Percentiles rank a stretch among this genome's conserved stretches.
phyloP scores from a whole-genome alignment of 139 green algal species.

The Chlorella sp. region DNA sequence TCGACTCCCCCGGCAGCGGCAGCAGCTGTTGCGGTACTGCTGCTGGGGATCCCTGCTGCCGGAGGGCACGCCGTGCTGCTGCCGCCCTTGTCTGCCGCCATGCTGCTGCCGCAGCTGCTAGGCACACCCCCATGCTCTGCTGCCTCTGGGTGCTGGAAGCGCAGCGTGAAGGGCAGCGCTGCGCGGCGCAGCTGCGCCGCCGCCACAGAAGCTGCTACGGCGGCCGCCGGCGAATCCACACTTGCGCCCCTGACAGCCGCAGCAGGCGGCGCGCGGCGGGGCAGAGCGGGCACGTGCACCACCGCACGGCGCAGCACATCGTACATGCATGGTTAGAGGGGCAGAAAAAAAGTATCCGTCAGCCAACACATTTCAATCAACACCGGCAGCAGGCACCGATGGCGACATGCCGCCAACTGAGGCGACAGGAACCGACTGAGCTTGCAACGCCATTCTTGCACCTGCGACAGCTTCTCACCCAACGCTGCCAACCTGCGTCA shows the following conservation, averaged over 20 bases:
- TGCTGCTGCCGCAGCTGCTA: slow-evolving; percentile 6
- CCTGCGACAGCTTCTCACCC: no score
- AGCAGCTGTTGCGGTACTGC: no score
- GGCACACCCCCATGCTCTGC: no score
- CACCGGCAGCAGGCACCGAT: neutral
- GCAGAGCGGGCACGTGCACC: slow-evolving; percentile 40
- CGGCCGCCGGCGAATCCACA: slow-evolving; percentile 31
- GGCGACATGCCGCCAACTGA: neutral
- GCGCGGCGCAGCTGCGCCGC: neutral
- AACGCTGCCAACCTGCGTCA: neutral
- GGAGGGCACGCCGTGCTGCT: no score
- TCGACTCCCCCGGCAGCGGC: no score
- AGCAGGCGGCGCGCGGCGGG: neutral
- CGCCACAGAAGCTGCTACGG: slow-evolving; percentile 20
- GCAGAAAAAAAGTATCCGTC: no score
- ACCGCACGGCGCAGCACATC: slow-evolving; percentile 51
- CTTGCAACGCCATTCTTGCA: no score
- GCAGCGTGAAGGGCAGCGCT: neutral
- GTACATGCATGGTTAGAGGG: slow-evolving; percentile 27
- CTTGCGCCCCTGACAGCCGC: neutral
- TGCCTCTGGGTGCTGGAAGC: slow-evolving; percentile 12
- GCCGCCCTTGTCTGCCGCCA: neutral
- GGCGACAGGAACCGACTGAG: neutral
- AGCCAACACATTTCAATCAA: no score
- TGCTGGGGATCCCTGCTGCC: no score